Conservation (phyloP, 257 asterid genomes). For the Orobanche coerulescens region DNA sequence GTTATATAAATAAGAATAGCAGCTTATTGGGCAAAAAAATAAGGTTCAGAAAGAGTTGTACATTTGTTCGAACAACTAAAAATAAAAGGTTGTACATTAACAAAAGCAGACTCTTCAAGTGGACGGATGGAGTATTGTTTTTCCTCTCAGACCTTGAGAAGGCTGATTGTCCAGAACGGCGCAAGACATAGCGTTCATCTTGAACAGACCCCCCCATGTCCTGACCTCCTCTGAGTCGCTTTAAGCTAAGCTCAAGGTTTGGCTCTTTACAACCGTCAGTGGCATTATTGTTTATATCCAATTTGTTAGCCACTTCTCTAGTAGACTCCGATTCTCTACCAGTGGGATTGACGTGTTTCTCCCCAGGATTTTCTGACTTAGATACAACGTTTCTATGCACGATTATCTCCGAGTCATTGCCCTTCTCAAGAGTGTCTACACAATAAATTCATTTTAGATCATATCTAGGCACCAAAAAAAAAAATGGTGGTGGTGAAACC, state of each 20-base stretch:
- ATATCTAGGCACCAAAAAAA: not conserved
- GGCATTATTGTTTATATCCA: conserved; percentile 29
- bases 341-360: conserved; percentile 26
- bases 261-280: conserved; percentile 32
- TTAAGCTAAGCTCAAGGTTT: conserved; percentile 48
- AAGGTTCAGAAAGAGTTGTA: too few species aligned
- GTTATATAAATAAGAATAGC: too few species aligned
- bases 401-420: conserved; percentile 27
- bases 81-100: too few species aligned
- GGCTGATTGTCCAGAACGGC: conserved; percentile 71
- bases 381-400: conserved; percentile 30
- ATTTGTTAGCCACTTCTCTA: conserved; percentile 33
- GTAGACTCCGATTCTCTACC: conserved; percentile 37
- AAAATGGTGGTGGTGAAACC: conserved; percentile 16
- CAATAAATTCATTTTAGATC: conserved; percentile 21
- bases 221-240: conserved; percentile 50
- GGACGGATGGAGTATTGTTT: too few species aligned
- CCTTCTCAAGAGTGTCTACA: conserved; percentile 34
- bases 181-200: conserved; percentile 52
- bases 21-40: too few species aligned
- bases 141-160: conserved; percentile 60
- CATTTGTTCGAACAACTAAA: too few species aligned
- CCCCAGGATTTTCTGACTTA: conserved; percentile 36
- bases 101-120: too few species aligned
- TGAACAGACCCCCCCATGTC: conserved; percentile 37